Conservation (phyloP, 345 rosid species). For the Pistacia atlantica region DNA sequence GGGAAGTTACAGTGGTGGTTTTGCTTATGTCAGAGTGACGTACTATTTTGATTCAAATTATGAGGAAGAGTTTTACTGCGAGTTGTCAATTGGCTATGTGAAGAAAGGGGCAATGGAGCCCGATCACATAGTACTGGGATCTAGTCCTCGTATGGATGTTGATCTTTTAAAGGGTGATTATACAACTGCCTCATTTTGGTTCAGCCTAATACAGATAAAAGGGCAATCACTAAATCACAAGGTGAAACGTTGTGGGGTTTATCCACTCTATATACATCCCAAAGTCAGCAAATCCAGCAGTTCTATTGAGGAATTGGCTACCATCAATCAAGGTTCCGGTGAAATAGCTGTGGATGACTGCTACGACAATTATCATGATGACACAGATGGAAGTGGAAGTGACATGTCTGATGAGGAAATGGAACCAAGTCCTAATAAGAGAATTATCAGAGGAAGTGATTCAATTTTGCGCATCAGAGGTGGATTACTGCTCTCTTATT, state of each 20-base stretch:
- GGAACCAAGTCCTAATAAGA: neutral
- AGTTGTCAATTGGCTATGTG: neutral
- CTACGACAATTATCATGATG: too few species aligned
- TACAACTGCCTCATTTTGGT: neutral
- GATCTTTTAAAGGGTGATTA: neutral
- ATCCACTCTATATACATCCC: neutral
- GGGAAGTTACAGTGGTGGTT: too few species aligned
- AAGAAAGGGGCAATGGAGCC: neutral
- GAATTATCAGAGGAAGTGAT: neutral
- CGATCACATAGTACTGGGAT: neutral
- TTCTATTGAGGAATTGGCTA: neutral
- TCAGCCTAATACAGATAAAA: neutral
- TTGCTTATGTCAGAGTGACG: too few species aligned
- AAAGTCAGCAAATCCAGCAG: neutral
- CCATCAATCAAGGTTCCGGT: too few species aligned
- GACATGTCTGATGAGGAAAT: neutral
- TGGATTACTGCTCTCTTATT: slow-evolving; percentile 2
- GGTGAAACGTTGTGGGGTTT: slow-evolving; percentile 4
- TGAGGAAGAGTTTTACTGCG: neutral
- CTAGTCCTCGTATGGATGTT: neutral
- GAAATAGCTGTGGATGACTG: too few species aligned
- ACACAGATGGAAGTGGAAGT: neutral
- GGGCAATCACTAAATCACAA: neutral
- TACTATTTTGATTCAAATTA: neutral
- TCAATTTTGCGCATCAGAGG: neutral